phyloP scores from a whole-genome alignment of 1,284 basidiomycete species.

The Kalmanozyma brasiliensis region DNA sequence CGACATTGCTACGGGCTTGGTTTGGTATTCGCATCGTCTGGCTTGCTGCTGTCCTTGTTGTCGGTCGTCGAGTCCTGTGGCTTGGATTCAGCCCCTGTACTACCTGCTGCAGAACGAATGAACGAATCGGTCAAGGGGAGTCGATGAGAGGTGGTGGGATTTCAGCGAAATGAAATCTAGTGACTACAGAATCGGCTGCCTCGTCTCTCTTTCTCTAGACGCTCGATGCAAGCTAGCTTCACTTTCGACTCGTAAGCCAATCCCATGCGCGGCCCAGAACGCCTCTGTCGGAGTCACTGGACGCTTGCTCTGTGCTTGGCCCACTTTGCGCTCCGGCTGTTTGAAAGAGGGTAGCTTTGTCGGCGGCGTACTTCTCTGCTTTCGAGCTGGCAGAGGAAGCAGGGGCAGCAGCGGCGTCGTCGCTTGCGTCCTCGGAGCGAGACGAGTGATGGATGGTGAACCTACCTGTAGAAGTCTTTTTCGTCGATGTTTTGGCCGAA shows the following conservation, averaged over 20 bases:
- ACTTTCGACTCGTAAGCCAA: slow-evolving; percentile 34
- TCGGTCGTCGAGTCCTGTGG: slow-evolving; percentile 7
- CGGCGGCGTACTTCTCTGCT: slow-evolving; percentile 7
- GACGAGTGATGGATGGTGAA: slow-evolving; percentile 47
- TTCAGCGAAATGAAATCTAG: slow-evolving; percentile 22
- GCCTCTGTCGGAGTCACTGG: slow-evolving; percentile 12
- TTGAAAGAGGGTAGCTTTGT: neutral
- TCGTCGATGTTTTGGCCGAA: slow-evolving; percentile 18
- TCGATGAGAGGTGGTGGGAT: slow-evolving; percentile 24
- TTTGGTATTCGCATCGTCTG: slow-evolving; percentile 15
- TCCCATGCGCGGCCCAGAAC: slow-evolving; percentile 35
- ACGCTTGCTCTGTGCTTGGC: neutral
- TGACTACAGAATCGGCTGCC: slow-evolving; percentile 16
- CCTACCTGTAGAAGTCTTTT: slow-evolving; percentile 44
- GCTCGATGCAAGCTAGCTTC: slow-evolving; percentile 2
- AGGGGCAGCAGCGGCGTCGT: slow-evolving; percentile 5
- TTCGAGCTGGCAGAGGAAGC: neutral
- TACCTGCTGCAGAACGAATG: slow-evolving; percentile 1
- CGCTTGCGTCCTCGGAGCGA: slow-evolving; percentile 29
- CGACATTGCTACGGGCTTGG: slow-evolving; percentile 1
- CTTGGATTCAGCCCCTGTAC: slow-evolving; percentile 2
- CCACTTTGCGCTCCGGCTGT: neutral
- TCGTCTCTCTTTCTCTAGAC: neutral
- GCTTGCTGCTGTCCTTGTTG: slow-evolving; percentile 2
- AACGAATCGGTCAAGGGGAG: neutral